phyloP scores from a whole-genome alignment of 2,329 filamentous ascomycete genomes.

The Penicillium polonicum region DNA sequence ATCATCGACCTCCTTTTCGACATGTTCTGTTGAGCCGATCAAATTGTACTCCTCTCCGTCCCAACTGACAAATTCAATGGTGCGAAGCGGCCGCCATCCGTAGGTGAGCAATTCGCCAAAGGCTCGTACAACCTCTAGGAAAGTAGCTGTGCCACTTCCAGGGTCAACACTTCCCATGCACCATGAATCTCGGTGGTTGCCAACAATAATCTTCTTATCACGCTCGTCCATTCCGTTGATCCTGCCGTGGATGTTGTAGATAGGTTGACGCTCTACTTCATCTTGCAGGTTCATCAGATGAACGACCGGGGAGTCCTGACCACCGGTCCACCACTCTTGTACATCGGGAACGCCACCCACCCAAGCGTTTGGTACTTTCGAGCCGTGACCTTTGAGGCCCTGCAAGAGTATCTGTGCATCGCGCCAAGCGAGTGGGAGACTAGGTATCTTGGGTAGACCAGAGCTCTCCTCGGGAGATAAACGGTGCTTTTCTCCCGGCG shows the following conservation, averaged over 20 bases:
- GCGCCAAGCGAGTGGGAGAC: constrained; percentile 83
- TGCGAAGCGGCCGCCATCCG: constrained; percentile 89
- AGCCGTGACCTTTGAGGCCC: constrained; percentile 71
- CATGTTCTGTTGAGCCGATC: constrained; percentile 90
- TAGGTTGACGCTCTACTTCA: constrained; percentile 74
- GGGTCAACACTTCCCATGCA: constrained; percentile 83
- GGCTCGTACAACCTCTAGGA: constrained; percentile 83
- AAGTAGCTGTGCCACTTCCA: constrained; percentile 82
- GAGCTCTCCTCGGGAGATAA: constrained; percentile 67
- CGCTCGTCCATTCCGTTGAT: constrained; percentile 81
- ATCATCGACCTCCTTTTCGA: constrained; percentile 75
- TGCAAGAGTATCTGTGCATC: constrained; percentile 80
- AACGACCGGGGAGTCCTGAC: constrained; percentile 70
- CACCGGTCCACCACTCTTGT: constrained; percentile 80
- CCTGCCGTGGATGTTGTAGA: constrained; percentile 87
- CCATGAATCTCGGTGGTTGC: constrained; percentile 92
- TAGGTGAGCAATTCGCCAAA: constrained; percentile 73
- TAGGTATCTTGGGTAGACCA: constrained; percentile 80
- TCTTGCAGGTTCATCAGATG: constrained; percentile 84
- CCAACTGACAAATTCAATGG: constrained; percentile 96
- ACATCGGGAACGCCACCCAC: constrained; percentile 72
- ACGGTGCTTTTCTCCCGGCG: constrained; percentile 54
- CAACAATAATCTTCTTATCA: constrained; percentile 81
- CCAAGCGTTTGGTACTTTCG: constrained; percentile 69
- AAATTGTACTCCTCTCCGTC: constrained; percentile 91